Base-by-base conservation (phyloP, 2,329 filamentous ascomycete genomes). In the Kalmusia sp. region DNA sequence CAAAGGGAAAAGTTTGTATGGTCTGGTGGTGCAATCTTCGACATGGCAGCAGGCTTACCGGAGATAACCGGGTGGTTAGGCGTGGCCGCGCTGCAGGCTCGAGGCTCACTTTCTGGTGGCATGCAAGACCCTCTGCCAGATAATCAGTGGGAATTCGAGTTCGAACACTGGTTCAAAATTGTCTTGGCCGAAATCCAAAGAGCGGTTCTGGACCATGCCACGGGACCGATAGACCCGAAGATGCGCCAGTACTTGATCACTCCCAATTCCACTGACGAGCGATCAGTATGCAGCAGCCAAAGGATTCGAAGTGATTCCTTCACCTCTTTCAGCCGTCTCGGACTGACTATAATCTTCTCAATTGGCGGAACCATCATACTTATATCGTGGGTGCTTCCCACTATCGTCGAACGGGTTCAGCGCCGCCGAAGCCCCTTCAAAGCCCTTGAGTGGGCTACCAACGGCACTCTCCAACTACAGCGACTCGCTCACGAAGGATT, bases 141-240 rank as follows among this genome's bases (percentile, higher is more conserved):
- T 11, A 64, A 64, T 34, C 71, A 74, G 56, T 73, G 71, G 69
- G 54, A 67, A 34, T 37, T 60, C 7, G 71, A 74, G 45, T 54
- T 73, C 3, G 44, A 57, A 12, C 48, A 52, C 27, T 72, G 22
- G 22, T 24, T 25, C 15, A 24, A 21, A 11, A 22, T 24, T 3
- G 27, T 24, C 4, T 12, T 28, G 39, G 39, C 24, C 8, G 39
- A 21, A 15, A 27, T 41, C n/a, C 39, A 41, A 21, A 21, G 35
- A 4, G n/a, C 17, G 9, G 19, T 21, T 21, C 17, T 38, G 3
- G 35, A 38, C 14, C 17, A 17, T 5, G 17, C 35, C 3, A 14
- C 40, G 2, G 27, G 40, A 11, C 24, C 40, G 19, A 31, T 24
- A n/a, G 25, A 44, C 15, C 40, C 27, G 14, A n/a, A 15, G 3